Evolutionary conservation across 768 basidiomycete genomes (phyloP).

Genomic region (Agaricus sinodeliciosus): DNA sequence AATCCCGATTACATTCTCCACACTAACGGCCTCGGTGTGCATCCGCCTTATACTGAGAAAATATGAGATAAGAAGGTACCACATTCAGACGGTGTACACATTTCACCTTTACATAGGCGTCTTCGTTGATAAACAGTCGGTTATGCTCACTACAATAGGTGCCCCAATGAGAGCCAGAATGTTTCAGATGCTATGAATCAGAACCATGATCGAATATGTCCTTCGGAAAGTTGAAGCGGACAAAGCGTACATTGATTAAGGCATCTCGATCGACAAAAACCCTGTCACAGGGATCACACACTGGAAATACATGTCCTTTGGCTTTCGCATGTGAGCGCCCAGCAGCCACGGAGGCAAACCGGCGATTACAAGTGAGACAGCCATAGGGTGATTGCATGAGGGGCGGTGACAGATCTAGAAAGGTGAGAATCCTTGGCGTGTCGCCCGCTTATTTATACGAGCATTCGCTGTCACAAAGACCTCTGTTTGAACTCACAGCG

Average conservation of each 20-base stretch:
- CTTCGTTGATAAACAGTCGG: too few species aligned
- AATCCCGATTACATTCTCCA: neutral
- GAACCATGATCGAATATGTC: too few species aligned
- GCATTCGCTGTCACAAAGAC: too few species aligned
- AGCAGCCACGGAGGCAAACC: neutral
- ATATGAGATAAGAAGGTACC: neutral
- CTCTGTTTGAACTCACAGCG: too few species aligned
- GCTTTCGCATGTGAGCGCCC: constrained; percentile 6
- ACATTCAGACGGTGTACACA: too few species aligned
- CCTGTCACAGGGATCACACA: neutral
- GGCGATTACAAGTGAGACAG: constrained; percentile 7
- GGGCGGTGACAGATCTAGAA: too few species aligned
- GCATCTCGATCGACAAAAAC: neutral
- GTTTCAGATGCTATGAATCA: too few species aligned
- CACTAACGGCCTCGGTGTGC: neutral
- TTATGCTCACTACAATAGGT: too few species aligned
- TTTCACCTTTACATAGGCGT: neutral
- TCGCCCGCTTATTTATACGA: too few species aligned
- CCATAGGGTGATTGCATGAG: neutral
- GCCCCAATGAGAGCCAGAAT: too few species aligned
- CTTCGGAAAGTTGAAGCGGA: too few species aligned
- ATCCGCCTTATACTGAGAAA: neutral
- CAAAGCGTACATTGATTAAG: neutral
- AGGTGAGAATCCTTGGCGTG: too few species aligned
- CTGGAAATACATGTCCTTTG: constrained; percentile 4